Percentiles rank a stretch among this genome's conserved stretches.
Evolutionary conservation across 257 asterid genomes (phyloP).

Genomic region (Galeopsis tetrahit): DNA sequence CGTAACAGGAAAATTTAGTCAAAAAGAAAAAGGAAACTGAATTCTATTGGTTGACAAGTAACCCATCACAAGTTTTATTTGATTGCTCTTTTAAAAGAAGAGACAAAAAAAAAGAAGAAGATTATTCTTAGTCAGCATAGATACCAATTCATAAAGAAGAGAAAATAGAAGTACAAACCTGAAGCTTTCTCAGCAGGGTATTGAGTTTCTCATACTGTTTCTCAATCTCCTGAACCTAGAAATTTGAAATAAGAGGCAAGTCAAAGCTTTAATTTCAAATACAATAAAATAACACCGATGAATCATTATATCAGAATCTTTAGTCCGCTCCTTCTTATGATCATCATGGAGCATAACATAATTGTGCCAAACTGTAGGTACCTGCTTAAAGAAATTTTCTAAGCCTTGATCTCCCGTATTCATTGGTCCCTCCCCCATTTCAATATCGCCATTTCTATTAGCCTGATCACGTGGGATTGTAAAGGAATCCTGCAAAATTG

Average conservation of each 20-base stretch:
- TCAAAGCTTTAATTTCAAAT: slow-evolving; percentile 26
- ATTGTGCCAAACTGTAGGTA: slow-evolving; percentile 38
- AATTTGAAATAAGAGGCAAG: slow-evolving; percentile 35
- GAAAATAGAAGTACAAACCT: slow-evolving; percentile 52
- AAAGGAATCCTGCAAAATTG: slow-evolving; percentile 64
- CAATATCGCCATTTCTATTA: slow-evolving; percentile 76
- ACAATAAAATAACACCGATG: slow-evolving; percentile 12
- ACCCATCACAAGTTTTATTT: neutral
- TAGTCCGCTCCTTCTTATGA: slow-evolving; percentile 1
- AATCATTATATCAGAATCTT: slow-evolving; percentile 11
- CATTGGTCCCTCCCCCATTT: slow-evolving; percentile 76
- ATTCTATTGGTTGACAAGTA: slow-evolving; percentile 2
- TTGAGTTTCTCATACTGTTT: slow-evolving; percentile 85
- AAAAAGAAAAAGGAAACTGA: neutral
- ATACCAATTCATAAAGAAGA: slow-evolving; percentile 14
- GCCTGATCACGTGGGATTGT: slow-evolving; percentile 59
- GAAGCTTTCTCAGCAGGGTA: slow-evolving; percentile 81
- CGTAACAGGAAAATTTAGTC: neutral
- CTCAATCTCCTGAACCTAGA: slow-evolving; percentile 88
- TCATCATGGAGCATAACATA: slow-evolving; percentile 29
- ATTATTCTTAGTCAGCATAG: slow-evolving; percentile 19
- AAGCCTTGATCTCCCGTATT: slow-evolving; percentile 79
- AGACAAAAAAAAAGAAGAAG: neutral
- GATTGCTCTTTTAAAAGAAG: slow-evolving; percentile 14
- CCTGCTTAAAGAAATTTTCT: slow-evolving; percentile 91